phyloP scores from a whole-genome alignment of 768 basidiomycete species.

The Suillus weaverae region DNA sequence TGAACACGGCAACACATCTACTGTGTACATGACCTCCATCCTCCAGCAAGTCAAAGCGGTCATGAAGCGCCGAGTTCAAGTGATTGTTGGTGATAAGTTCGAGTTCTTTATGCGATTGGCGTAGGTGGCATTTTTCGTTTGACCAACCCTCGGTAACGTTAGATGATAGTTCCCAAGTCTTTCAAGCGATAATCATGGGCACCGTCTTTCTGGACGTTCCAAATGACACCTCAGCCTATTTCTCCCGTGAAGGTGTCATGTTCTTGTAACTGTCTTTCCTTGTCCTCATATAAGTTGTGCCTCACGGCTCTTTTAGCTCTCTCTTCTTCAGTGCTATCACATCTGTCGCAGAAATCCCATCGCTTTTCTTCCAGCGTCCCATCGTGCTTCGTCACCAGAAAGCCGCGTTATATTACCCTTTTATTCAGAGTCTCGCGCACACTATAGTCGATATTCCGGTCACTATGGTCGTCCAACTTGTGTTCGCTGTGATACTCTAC shows the following conservation, averaged over 20 bases:
- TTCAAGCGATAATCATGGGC: constrained; percentile 31
- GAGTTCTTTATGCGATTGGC: neutral
- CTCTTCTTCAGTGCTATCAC: constrained; percentile 59
- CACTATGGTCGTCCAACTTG: constrained; percentile 34
- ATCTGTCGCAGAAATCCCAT: constrained; percentile 57
- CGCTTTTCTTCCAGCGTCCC: constrained; percentile 45
- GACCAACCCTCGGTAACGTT: neutral
- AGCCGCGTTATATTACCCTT: constrained; percentile 53
- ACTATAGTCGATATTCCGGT: constrained; percentile 49
- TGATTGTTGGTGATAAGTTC: constrained; percentile 36
- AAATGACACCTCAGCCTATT: constrained; percentile 33
- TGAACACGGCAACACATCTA: constrained; percentile 47
- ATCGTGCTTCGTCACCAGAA: constrained; percentile 44
- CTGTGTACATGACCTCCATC: constrained; percentile 50
- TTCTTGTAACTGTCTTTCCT: constrained; percentile 58
- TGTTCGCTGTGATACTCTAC: constrained; percentile 49
- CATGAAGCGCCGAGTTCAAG: constrained; percentile 45
- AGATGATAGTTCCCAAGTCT: constrained; percentile 37
- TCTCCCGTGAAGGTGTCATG: constrained; percentile 72
- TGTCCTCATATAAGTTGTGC: neutral
- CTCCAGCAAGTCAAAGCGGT: constrained; percentile 48
- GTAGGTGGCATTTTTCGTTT: neutral
- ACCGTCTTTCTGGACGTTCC: constrained; percentile 47
- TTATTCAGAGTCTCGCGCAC: constrained; percentile 45
- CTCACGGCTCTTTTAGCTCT: constrained; percentile 36